Evolutionary conservation across 768 basidiomycete genomes (phyloP), one percentile per base, ranked within the genome.

Genomic region (Leccinum arenicola): DNA sequence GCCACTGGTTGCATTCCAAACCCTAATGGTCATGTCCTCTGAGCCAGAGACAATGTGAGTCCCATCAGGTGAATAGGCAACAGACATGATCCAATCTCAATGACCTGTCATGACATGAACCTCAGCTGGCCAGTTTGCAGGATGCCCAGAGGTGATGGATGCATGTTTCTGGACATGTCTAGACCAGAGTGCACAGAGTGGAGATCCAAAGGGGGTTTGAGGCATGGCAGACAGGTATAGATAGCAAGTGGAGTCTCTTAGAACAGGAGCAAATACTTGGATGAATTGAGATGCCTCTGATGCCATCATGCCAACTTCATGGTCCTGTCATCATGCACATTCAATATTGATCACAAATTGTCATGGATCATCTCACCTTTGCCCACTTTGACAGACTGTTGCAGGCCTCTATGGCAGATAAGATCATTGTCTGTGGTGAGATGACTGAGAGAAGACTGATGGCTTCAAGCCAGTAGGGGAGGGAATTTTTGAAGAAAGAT

Each of bases 381-480:
- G n/a, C 43, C 43, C 43, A 45, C 1, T 9, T 45, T 5, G 4
- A 6, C 9, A 45, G 1, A 2, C 1, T 45, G 4, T 3, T n/a
- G 8, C 43, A 45, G n/a, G 43, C 7, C 12, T 17, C 19, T 45
- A 19, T 8, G 9, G 43, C n/a, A 45, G n/a, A 45, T 19, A n/a
- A 19, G 8, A 45, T 45, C 33, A 35, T 12, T 35, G 33, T 14
- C 17, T 40, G 6, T 43, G n/a, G n/a, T 17, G n/a, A 45, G 43
- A 10, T 9, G 17, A 9, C 3, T 47, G 59, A 61, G 23, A 62
- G 59, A 12, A 69, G 60, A 17, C 68, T 62, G n/a, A 79, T 63
- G 4, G 70, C 72, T 52, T 79, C 78, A 9, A 78, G 55, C 77
- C 77, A 78, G 54, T 68, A 76, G 5, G 78, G 64, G 3, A 78